These are phyloP conservation scores for Acacia confusa DNA, from an alignment of 306 rosid genomes.

Conservation along the genomic window DNA sequence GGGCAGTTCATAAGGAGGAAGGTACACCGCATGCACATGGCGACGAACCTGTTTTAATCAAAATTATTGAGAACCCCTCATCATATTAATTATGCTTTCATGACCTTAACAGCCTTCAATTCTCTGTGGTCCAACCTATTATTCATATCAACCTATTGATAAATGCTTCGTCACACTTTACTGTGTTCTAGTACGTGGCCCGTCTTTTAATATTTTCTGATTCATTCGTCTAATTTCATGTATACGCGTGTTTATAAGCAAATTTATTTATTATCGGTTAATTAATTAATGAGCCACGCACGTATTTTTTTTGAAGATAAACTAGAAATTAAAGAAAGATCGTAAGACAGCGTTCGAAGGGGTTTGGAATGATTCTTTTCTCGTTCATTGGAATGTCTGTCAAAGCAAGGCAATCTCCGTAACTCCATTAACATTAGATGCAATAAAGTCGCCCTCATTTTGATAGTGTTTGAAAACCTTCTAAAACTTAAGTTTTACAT, in stretches of 20 bases:
- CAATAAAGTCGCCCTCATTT: conserved; percentile 1
- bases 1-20: conserved; percentile 37
- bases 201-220: conserved; percentile 10
- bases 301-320: not conserved
- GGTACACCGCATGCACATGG: conserved; percentile 47
- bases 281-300: not conserved
- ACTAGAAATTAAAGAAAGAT: not conserved
- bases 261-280: not conserved
- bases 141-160: conserved; percentile 42
- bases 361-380: not conserved
- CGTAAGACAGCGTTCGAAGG: not conserved
- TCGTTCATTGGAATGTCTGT: not conserved
- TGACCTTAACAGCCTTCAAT: conserved; percentile 38
- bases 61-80: conserved; percentile 42
- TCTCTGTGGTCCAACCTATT: conserved; percentile 60
- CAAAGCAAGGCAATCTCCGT: not conserved
- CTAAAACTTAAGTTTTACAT: no score
- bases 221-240: not conserved
- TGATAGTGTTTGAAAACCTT: no score
- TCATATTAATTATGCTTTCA: not conserved
- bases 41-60: conserved; percentile 33
- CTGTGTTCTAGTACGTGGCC: conserved; percentile 24
- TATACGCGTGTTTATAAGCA: not conserved
- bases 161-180: not conserved
- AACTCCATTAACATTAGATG: not conserved